Evolutionary conservation across 495 filamentous ascomycete species (phyloP).

Genomic region (Aspergillus nanangensis): DNA sequence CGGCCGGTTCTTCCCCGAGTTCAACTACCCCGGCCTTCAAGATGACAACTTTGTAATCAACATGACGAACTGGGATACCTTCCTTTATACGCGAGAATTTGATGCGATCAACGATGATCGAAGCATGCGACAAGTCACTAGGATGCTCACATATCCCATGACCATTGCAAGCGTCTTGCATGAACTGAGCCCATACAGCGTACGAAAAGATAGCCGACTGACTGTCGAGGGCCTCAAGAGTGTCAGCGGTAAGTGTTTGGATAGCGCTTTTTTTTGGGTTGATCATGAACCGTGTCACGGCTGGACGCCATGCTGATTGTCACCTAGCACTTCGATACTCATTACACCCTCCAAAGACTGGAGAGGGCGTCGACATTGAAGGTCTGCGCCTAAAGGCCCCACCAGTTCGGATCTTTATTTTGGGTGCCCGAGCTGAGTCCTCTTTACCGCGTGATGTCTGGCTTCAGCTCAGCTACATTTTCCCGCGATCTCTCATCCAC

Average conservation of each 20-base stretch:
- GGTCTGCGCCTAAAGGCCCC: constrained; percentile 79
- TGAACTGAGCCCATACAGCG: constrained; percentile 86
- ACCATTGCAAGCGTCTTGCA: constrained; percentile 89
- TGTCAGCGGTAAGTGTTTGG: constrained; percentile 66
- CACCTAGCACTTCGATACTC: constrained; percentile 80
- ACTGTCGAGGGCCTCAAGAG: constrained; percentile 88
- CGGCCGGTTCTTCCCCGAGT: constrained; percentile 89
- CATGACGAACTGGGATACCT: constrained; percentile 98
- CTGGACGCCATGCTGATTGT: constrained; percentile 6
- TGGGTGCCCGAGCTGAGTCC: constrained; percentile 93
- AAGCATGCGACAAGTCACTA: constrained; percentile 83
- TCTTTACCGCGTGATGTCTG: constrained; percentile 91
- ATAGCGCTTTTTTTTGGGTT: not conserved
- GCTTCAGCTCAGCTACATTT: constrained; percentile 86
- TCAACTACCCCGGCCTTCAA: constrained; percentile 81
- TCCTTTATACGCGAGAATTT: constrained; percentile 84
- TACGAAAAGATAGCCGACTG: constrained; percentile 65
- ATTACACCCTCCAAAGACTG: constrained; percentile 78
- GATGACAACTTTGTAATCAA: constrained; percentile 90
- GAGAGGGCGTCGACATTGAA: constrained; percentile 68
- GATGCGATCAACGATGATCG: constrained; percentile 83
- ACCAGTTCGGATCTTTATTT: constrained; percentile 85
- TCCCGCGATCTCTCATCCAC: constrained; percentile 69
- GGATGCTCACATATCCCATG: constrained; percentile 86
- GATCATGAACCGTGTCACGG: not conserved